Percentiles rank a stretch among this genome's conserved stretches.
Conservation (phyloP, 2,329 filamentous ascomycete species). For the Raffaelea arxii region DNA sequence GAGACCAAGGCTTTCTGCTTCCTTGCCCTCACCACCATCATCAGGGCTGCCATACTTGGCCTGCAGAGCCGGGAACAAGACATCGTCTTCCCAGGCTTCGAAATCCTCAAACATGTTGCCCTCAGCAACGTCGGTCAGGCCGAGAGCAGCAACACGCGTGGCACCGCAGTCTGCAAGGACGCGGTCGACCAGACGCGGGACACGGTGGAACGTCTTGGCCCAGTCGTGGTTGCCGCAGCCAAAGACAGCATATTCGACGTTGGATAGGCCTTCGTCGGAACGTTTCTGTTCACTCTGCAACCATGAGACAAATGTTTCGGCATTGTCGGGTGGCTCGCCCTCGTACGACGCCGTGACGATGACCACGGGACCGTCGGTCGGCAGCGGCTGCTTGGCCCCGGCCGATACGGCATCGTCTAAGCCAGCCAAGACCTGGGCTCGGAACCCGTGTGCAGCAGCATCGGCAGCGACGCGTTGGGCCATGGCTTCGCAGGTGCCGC, state of each 20-base stretch:
- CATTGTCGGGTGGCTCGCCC: constrained; percentile 65
- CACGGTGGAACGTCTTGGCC: constrained; percentile 53
- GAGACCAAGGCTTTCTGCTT: constrained; percentile 20
- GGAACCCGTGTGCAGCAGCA: constrained; percentile 20
- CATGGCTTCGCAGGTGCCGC: constrained; percentile 52
- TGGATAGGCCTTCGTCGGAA: constrained; percentile 37
- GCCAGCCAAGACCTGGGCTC: constrained; percentile 35
- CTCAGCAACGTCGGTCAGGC: constrained; percentile 48
- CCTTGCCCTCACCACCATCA: constrained; percentile 14
- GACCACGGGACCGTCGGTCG: constrained; percentile 50
- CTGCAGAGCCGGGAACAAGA: constrained; percentile 39
- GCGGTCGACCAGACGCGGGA: constrained; percentile 54
- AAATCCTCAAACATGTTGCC: constrained; percentile 60
- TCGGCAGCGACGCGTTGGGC: constrained; percentile 49
- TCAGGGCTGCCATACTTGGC: constrained; percentile 24
- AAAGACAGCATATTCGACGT: constrained; percentile 58
- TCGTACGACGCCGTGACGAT: constrained; percentile 64
- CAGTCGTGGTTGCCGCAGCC: constrained; percentile 48
- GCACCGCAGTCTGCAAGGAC: constrained; percentile 40
- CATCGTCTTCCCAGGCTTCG: constrained; percentile 55
- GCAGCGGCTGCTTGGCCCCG: constrained; percentile 57
- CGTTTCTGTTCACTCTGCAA: constrained; percentile 38
- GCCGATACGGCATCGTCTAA: too few species aligned
- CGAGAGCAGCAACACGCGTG: constrained; percentile 36
- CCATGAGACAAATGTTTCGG: constrained; percentile 59